phyloP scores from a whole-genome alignment of 805 yeast species.

The Candida tibetensis region DNA sequence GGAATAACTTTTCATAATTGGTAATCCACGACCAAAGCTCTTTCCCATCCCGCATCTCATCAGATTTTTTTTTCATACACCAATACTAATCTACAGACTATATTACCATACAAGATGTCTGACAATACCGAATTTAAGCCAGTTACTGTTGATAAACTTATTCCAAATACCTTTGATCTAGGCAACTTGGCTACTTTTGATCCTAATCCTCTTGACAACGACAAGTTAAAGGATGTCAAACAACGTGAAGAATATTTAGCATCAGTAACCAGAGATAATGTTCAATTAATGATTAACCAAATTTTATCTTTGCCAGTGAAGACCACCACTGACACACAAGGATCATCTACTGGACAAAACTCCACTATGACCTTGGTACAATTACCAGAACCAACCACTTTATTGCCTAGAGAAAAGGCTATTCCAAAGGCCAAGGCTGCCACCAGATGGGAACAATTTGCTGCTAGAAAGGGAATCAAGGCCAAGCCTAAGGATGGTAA shows the following conservation, averaged over 20 bases:
- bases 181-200: conserved; percentile 92
- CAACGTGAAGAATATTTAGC: conserved; percentile 63
- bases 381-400: conserved; percentile 80
- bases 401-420: conserved; percentile 91
- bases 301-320: conserved; percentile 84
- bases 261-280: conserved; percentile 80
- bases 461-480: conserved; percentile 90
- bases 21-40: no score
- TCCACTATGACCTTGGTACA: conserved; percentile 78
- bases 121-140: conserved; percentile 47
- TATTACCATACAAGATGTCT: conserved; percentile 13
- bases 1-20: no score
- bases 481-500: conserved; percentile 88
- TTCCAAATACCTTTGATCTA: conserved; percentile 84
- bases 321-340: conserved; percentile 73
- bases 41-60: conserved; percentile 4
- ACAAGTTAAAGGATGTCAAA: conserved; percentile 50
- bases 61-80: background rate
- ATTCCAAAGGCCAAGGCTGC: conserved; percentile 88
- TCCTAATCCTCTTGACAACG: conserved; percentile 75
- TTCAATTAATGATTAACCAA: conserved; percentile 88
- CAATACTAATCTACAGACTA: background rate
- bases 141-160: conserved; percentile 85
- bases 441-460: conserved; percentile 97
- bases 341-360: conserved; percentile 57